A percentile compares a stretch with the other conserved stretches of the same genome.
Evolutionary conservation across 176 grass and related monocot species (phyloP).

Genomic region (Paspalum vaginatum): DNA sequence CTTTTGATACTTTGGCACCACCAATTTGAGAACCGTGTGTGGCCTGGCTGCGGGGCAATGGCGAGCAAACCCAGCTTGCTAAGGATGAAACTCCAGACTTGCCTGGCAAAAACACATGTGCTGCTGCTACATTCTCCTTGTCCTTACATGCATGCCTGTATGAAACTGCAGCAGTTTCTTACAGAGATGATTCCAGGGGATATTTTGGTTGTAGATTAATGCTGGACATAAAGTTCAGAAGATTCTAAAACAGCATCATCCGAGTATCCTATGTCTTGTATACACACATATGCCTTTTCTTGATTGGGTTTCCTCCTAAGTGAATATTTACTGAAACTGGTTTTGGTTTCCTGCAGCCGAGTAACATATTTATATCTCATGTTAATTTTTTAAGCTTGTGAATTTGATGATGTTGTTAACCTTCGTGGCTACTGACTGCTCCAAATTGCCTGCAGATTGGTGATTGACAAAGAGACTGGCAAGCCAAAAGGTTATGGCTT

Average conservation of each 20-base stretch:
- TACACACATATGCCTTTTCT: not conserved
- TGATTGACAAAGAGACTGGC: conserved; percentile 93
- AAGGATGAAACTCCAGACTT: too few species aligned
- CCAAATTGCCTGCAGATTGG: conserved; percentile 65
- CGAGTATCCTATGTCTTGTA: not conserved
- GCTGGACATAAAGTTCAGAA: not conserved
- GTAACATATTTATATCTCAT: not conserved
- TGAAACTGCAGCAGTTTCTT: too few species aligned
- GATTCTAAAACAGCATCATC: not conserved
- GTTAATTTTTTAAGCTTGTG: not conserved
- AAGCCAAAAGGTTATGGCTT: conserved; percentile 99
- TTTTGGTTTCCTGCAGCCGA: not conserved
- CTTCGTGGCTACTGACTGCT: conserved; percentile 30
- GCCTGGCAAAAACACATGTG: too few species aligned
- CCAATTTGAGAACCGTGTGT: too few species aligned
- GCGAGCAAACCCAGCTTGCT: too few species aligned
- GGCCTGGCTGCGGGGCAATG: too few species aligned
- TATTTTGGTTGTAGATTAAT: not conserved
- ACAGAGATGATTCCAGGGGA: too few species aligned
- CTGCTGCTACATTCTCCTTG: too few species aligned
- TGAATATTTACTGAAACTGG: conserved; percentile 12
- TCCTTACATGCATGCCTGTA: not conserved
- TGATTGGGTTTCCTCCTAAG: not conserved
- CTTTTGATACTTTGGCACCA: too few species aligned
- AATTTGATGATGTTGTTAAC: conserved; percentile 12